Base-by-base conservation (phyloP, 1,284 basidiomycete species). In the Leccinum insolens region DNA sequence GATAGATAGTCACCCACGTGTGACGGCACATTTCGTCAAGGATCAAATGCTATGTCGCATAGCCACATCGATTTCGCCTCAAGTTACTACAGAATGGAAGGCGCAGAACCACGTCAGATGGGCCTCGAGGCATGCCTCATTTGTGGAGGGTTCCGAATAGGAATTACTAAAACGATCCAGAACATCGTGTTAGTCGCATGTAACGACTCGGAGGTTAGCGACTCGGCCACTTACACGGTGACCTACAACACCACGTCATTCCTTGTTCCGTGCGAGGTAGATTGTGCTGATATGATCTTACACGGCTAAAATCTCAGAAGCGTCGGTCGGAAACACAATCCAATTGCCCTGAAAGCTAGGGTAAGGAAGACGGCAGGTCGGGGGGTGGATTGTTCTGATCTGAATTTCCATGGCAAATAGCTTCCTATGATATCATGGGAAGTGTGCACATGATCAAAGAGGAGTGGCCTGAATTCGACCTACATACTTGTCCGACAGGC, bases 81-180 rank as follows among this genome's bases (percentile, higher is more conserved):
- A 31, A 31, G 31, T n/a, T 61, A 12, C 37, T 46, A 63, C 58
- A 55, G 41, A 73, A 75, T 76, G 71, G 69, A 69, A 70, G 69
- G 63, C 65, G 64, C 69, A 70, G 66, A 74, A 70, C 60, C 20
- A 73, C 61, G 72, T 70, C 74, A 74, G 65, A 61, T 15, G 69
- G 31, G 31, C 75, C 75, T 78, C 68, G 67, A 79, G 75, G 77
- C 69, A 31, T 34, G 68, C 75, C 77, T 78, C 73, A 62, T 74
- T 71, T 77, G 57, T 59, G 52, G 64, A 44, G 65, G 41, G 62
- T 61, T 46, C 44, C 66, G 15, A 44, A 65, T 58, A 67, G 57
- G 63, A 60, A 60, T 65, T 71, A 68, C 71, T 65, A 52, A 31
- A 22, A 46, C n/a, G 61, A 66, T 57, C 67, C 63, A 52, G 31